Base-by-base conservation (phyloP, 768 basidiomycete genomes). In the Tubosaeta sp. region DNA sequence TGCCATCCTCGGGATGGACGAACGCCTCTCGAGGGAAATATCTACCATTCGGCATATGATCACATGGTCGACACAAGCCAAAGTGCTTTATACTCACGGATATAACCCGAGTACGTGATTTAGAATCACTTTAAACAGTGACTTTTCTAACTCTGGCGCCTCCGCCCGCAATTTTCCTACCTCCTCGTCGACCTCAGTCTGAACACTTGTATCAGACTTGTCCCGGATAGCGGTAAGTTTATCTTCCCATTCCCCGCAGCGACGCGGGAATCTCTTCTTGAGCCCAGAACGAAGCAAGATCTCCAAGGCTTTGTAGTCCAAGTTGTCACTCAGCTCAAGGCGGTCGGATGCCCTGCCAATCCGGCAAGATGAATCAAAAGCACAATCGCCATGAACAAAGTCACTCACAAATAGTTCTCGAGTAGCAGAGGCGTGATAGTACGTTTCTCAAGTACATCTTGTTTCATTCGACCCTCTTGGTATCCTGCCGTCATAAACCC, bases 401-500 rank as follows among this genome's bases (percentile, higher is more conserved):
- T 11, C 11, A 38, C 63, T 31, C 12, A 69, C 71, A 73, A 7
- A 13, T 46, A 14, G 4, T 1, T 1, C 22, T 51, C 52, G 22
- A 73, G 55, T 31, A 51, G 54, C 10, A 65, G 8, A 6, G 16
- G 3, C 1, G 43, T 32, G n/a, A 51, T 47, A 4, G 48, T 43
- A 3, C 22, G n/a, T n/a, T n/a, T n/a, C n/a, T n/a, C n/a, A n/a
- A n/a, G n/a, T n/a, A n/a, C n/a, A n/a, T n/a, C n/a, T n/a, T n/a
- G n/a, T n/a, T n/a, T n/a, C n/a, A n/a, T n/a, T n/a, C n/a, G n/a
- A 29, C 29, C 9, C 29, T 2, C 29, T 9, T 29, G 46, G 55
- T 68, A 61, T 19, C 57, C 52, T 5, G 64, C 61, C 0, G 71
- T 72, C 58, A 78, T 50, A 45, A 78, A 71, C 1, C 67, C 77